A percentile compares a stretch with the other conserved stretches of the same genome.
Conservation (phyloP, 805 yeast species). For the Wickerhamiella kurtzmanii region DNA sequence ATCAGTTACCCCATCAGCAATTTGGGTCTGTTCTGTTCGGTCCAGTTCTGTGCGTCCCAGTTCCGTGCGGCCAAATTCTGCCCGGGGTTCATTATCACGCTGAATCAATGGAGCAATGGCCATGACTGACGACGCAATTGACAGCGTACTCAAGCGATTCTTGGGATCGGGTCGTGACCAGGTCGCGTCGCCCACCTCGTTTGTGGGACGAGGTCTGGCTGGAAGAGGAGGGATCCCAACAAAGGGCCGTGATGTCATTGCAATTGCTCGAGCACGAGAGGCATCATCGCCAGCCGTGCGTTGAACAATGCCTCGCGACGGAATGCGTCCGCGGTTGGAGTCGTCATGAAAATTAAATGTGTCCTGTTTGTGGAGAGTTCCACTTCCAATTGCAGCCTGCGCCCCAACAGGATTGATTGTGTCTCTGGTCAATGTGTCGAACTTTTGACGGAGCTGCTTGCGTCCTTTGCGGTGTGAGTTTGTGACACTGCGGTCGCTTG, state of each 20-base stretch:
- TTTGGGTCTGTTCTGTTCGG: background rate
- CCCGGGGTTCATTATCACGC: background rate
- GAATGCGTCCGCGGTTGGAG: background rate
- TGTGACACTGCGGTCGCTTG: background rate
- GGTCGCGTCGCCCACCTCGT: background rate
- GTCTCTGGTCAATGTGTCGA: background rate
- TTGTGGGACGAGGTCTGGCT: too few species aligned
- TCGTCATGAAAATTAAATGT: background rate
- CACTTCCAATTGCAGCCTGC: too few species aligned
- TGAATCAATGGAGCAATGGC: slow-evolving; percentile 12
- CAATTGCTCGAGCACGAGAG: too few species aligned
- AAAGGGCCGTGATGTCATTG: too few species aligned
- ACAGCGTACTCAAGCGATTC: slow-evolving; percentile 13
- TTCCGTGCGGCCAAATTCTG: too few species aligned
- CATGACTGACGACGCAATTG: slow-evolving; percentile 16
- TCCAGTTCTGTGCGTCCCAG: too few species aligned
- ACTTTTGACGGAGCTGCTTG: background rate
- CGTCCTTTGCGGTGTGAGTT: background rate
- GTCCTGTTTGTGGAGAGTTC: background rate
- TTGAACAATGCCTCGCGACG: too few species aligned
- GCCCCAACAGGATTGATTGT: background rate
- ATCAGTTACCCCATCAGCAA: background rate
- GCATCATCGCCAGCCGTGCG: too few species aligned
- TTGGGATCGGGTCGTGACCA: too few species aligned
- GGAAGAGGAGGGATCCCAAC: too few species aligned